These are phyloP conservation scores for Penicillium lividum DNA, from an alignment of 495 filamentous ascomycete species.

Conservation along the genomic window DNA sequence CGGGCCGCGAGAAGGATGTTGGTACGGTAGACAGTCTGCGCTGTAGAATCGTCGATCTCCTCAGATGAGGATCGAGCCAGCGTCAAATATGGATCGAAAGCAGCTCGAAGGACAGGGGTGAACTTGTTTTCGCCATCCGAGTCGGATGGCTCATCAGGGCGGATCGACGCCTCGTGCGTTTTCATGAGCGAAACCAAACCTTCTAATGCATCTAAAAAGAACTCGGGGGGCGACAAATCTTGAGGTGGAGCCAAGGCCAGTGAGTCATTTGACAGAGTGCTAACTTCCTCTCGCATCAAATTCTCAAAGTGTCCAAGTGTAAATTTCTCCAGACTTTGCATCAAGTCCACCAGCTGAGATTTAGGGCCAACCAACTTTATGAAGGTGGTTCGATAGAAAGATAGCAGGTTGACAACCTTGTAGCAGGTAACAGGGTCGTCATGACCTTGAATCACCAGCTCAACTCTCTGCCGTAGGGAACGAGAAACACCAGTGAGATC, in stretches of 20 bases:
- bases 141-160: conserved; percentile 52
- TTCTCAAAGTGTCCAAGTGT: conserved; percentile 81
- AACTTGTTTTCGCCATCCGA: conserved; percentile 50
- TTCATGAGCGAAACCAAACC: conserved; percentile 74
- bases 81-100: conserved; percentile 83
- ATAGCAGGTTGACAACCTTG: conserved; percentile 82
- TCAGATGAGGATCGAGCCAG: conserved; percentile 69
- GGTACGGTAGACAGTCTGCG: conserved; percentile 71
- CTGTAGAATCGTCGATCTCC: conserved; percentile 54
- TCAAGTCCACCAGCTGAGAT: conserved; percentile 68
- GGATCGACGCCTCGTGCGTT: conserved; percentile 79
- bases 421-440: conserved; percentile 88
- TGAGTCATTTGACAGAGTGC: conserved; percentile 69
- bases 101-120: conserved; percentile 73
- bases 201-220: conserved; percentile 78
- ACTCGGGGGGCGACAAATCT: conserved; percentile 78
- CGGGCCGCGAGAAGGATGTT: conserved; percentile 72
- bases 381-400: conserved; percentile 88
- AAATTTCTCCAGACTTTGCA: conserved; percentile 68
- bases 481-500: conserved; percentile 77
- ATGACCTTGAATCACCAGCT: conserved; percentile 88
- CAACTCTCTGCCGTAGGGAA: conserved; percentile 76
- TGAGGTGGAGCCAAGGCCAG: conserved; percentile 48
- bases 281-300: conserved; percentile 75
- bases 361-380: conserved; percentile 70